Conservation (phyloP, 768 basidiomycete genomes). For the Pleurotus pulmonarius region DNA sequence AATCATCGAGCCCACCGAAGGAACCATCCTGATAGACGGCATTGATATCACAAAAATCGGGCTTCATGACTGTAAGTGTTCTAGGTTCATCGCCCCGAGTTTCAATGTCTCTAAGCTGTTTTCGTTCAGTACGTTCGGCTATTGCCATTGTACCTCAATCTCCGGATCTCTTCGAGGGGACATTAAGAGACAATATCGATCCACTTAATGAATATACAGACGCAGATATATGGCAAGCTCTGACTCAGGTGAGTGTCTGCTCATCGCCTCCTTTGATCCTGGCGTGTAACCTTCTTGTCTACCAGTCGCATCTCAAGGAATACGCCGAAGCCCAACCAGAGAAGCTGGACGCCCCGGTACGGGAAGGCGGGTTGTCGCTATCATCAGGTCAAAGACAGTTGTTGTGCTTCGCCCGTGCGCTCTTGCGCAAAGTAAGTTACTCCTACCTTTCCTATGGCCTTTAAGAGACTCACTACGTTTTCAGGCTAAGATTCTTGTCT, state of each 20-base stretch:
- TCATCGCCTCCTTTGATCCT: not conserved
- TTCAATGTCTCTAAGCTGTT: not conserved
- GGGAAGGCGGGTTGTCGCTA: conserved; percentile 79
- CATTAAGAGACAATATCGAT: conserved; percentile 85
- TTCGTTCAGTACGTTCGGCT: conserved; percentile 57
- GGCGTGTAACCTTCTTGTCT: not conserved
- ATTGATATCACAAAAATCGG: conserved; percentile 77
- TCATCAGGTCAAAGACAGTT: conserved; percentile 86
- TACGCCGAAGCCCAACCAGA: conserved; percentile 65
- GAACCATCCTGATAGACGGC: conserved; percentile 69
- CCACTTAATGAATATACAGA: conserved; percentile 75
- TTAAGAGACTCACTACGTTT: not conserved
- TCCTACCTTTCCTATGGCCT: not conserved
- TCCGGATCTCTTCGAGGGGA: conserved; percentile 68
- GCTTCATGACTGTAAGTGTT: conserved; percentile 57
- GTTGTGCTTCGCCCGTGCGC: conserved; percentile 83
- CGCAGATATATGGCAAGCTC: conserved; percentile 81
- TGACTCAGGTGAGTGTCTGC: conserved; percentile 50
- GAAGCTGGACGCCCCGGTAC: conserved; percentile 67
- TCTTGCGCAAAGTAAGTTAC: conserved; percentile 62
- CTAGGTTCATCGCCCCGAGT: not conserved
- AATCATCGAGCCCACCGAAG: conserved; percentile 67
- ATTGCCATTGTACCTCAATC: conserved; percentile 88
- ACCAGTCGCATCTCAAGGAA: conserved; percentile 61
- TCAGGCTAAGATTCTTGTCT: conserved; percentile 79